Conservation (phyloP, 768 basidiomycete species). For the Rhodotorula graminis region DNA sequence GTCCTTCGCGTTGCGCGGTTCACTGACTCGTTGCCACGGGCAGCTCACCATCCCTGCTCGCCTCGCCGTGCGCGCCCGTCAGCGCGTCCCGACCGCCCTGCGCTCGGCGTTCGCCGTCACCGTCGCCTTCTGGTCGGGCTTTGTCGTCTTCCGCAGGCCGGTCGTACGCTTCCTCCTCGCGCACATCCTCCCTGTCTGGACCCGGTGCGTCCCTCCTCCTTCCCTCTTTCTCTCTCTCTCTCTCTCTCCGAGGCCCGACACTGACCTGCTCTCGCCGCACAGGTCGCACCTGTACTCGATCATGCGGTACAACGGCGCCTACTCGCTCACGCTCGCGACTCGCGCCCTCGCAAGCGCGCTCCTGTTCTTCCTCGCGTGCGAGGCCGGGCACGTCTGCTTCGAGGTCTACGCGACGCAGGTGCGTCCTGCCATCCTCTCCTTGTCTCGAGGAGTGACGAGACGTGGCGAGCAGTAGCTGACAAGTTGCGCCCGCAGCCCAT, state of each 20-base stretch:
- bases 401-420: constrained; percentile 38
- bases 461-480: neutral
- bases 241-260: neutral
- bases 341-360: constrained; percentile 9
- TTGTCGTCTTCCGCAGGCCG: constrained; percentile 24
- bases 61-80: neutral
- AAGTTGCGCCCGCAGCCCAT: constrained; percentile 9
- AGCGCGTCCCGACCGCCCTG: neutral
- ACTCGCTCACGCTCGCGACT: constrained; percentile 23
- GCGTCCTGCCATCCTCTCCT: fast-evolving
- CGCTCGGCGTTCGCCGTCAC: neutral
- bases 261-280: neutral
- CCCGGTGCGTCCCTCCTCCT: constrained; percentile 9
- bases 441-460: neutral
- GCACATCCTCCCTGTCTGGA: constrained; percentile 20
- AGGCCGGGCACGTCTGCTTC: constrained; percentile 26
- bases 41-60: constrained; percentile 32
- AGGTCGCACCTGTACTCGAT: constrained; percentile 30
- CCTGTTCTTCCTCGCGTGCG: constrained; percentile 16
- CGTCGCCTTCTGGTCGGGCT: constrained; percentile 21
- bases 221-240: neutral
- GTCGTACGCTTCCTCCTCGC: constrained; percentile 28
- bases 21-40: too few species aligned
- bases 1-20: neutral
- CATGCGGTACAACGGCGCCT: constrained; percentile 26